phyloP scores from a whole-genome alignment of 345 rosid genomes.

The Anastatica hierochuntica region DNA sequence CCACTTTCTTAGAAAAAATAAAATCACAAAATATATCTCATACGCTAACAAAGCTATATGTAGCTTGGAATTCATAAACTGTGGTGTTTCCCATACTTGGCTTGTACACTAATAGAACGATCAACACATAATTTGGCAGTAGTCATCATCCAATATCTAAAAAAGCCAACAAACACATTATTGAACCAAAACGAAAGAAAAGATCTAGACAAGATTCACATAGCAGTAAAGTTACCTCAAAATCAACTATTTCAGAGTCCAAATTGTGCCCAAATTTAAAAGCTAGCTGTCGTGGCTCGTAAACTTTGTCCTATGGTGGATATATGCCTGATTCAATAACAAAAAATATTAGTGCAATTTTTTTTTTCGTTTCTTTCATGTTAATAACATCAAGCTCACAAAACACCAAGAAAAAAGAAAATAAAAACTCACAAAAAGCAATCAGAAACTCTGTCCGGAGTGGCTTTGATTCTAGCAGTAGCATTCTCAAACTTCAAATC shows the following conservation, averaged over 20 bases:
- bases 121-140: conserved; percentile 84
- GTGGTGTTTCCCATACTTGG: conserved; percentile 86
- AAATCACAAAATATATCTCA: too few relatives aligned
- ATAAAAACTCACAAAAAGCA: conserved; percentile 50
- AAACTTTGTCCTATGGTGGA: conserved; percentile 89
- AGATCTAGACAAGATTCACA: conserved; percentile 13
- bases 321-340: conserved; percentile 47
- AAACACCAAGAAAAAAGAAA: neutral
- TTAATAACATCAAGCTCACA: too few relatives aligned
- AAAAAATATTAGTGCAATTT: conserved; percentile 8
- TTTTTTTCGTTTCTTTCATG: too few relatives aligned
- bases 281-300: conserved; percentile 58
- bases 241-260: conserved; percentile 80
- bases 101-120: conserved; percentile 78
- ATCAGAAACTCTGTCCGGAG: conserved; percentile 74
- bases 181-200: conserved; percentile 17
- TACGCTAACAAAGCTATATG: neutral
- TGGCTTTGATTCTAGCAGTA: conserved; percentile 59
- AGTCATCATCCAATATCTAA: conserved; percentile 73
- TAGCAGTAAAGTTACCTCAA: conserved; percentile 39
- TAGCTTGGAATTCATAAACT: conserved; percentile 83
- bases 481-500: conserved; percentile 84
- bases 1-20: neutral
- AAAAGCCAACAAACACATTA: conserved; percentile 5
- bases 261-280: conserved; percentile 90